Percentiles rank a stretch among this genome's conserved stretches.
phyloP scores from a whole-genome alignment of 148 eudicot species.

The Chenopodium formosanum region DNA sequence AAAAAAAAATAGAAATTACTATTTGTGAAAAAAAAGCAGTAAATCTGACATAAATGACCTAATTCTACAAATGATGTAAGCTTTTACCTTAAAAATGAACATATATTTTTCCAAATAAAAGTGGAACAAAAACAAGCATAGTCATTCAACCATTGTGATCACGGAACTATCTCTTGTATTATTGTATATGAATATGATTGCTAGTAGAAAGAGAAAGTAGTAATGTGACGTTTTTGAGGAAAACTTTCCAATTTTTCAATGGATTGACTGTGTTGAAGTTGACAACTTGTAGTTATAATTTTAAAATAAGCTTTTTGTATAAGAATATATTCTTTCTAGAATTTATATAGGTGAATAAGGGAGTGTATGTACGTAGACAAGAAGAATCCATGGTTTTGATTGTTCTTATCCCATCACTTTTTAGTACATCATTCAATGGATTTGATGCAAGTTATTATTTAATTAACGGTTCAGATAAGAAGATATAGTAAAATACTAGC shows the following conservation, averaged over 20 bases:
- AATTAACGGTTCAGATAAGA: constrained; percentile 2
- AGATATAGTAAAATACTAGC: neutral
- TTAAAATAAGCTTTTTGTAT: neutral
- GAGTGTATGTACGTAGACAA: neutral
- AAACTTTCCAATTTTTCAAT: neutral
- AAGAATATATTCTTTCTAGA: neutral
- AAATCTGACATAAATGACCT: too few relatives aligned
- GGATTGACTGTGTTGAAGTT: neutral
- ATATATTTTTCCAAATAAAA: too few relatives aligned
- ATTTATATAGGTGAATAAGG: neutral
- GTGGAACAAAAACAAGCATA: too few relatives aligned
- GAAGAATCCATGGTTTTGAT: constrained; percentile 11
- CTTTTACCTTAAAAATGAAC: too few relatives aligned
- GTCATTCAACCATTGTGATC: too few relatives aligned
- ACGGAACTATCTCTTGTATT: neutral
- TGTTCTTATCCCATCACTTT: constrained; percentile 17
- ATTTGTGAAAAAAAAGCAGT: too few relatives aligned
- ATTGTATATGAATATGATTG: neutral
- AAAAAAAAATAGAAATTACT: too few relatives aligned
- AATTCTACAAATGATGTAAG: too few relatives aligned
- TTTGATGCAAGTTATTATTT: neutral
- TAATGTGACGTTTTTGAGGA: neutral
- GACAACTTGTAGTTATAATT: neutral
- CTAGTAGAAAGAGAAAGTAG: neutral
- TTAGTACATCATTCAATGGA: neutral